A percentile compares a stretch with the other conserved stretches of the same genome.
Evolutionary conservation across 2,329 filamentous ascomycete genomes (phyloP).

Genomic region (Sclerotinia trifoliorum): DNA sequence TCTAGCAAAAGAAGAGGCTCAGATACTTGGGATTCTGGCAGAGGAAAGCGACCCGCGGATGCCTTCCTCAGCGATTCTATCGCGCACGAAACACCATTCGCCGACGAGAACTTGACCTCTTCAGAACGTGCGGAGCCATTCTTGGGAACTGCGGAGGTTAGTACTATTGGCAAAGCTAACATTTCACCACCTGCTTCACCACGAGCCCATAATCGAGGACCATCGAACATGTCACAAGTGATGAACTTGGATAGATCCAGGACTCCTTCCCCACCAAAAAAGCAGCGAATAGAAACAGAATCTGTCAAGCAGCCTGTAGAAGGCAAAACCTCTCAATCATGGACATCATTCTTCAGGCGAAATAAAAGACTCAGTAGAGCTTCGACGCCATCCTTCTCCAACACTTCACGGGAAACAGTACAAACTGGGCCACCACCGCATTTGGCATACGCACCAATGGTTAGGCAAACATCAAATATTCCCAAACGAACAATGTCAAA

Average conservation of each 20-base stretch:
- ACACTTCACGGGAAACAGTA: constrained; percentile 88
- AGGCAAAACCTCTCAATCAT: constrained; percentile 51
- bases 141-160: constrained; percentile 48
- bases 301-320: constrained; percentile 51
- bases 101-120: constrained; percentile 25
- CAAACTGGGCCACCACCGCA: constrained; percentile 39
- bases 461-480: constrained; percentile 42
- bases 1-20: constrained; percentile 54
- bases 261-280: constrained; percentile 48
- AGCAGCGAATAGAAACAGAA: constrained; percentile 21
- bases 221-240: constrained; percentile 53
- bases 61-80: constrained; percentile 30
- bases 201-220: constrained; percentile 42
- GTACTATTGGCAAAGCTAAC: constrained; percentile 49
- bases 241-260: constrained; percentile 43
- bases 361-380: constrained; percentile 52
- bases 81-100: constrained; percentile 18
- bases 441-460: constrained; percentile 32
- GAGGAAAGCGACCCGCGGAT: constrained; percentile 39
- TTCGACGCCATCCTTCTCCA: constrained; percentile 74
- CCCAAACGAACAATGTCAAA: constrained; percentile 83
- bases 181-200: constrained; percentile 49
- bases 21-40: constrained; percentile 39
- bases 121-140: constrained; percentile 41
- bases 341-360: constrained; percentile 71